Base-by-base conservation (phyloP, 192 early-diverging fungal genomes). In the Gryganskiella cystojenkinii region DNA sequence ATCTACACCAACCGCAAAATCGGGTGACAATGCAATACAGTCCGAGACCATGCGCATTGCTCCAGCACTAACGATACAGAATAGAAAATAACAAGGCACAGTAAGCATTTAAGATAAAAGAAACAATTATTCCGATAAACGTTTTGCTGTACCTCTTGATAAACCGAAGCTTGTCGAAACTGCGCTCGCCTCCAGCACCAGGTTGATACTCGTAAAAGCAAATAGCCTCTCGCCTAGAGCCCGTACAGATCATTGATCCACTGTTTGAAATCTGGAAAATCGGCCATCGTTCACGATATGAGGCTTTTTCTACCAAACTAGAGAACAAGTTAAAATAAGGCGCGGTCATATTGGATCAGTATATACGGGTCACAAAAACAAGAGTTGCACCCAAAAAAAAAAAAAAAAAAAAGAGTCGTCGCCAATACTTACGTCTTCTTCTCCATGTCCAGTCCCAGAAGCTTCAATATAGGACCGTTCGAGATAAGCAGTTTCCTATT, bases 201-300 rank as follows among this genome's bases (percentile, higher is more conserved):
- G 49, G n/a, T 45, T 63, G 54, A 55, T 78, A 59, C 35, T 69
- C 74, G n/a, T 78, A 78, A 61, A 78, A 78, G 31, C 45, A 64
- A 10, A 69, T 68, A 9, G 66, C 61, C 35, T 78, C 74, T 0
- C 74, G 66, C 46, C 61, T 51, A 17, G 74, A 78, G 5, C 74
- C 74, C 20, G 74, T 78, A 25, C 66, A 64, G 44, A 78, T 69
- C 65, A 64, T 78, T 31, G 35, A 50, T 6, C 66, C 74, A n/a
- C 52, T 40, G 19, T 10, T 78, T 34, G 74, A 78, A 3, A 78
- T 78, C 49, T 78, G 74, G 19, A 67, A 28, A 22, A 78, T 78
- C 0, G 74, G 74, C 74, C 74, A 78, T 3, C 74, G 74, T 27
- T 78, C 74, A 42, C 74, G 74, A 47, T 63, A 28, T 14, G 37